Evolutionary conservation across 1,284 basidiomycete species (phyloP).

Genomic region (Inonotus obliquus): DNA sequence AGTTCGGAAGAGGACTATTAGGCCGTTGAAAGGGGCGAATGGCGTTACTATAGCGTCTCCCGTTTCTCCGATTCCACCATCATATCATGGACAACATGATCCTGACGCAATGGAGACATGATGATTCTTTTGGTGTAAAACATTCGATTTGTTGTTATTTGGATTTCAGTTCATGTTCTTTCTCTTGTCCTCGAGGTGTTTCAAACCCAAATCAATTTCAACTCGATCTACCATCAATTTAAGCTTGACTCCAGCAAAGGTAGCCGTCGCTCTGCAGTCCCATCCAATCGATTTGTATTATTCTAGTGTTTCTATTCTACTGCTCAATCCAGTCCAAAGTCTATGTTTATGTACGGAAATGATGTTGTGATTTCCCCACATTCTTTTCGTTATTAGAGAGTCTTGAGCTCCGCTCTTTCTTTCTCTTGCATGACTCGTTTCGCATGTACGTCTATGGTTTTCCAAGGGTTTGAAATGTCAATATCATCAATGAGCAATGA

Average conservation of each 20-base stretch:
- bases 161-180: neutral
- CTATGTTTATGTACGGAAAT: neutral
- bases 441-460: conserved; percentile 60
- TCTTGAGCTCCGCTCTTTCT: conserved; percentile 76
- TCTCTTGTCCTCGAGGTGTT: neutral
- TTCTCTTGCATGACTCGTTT: conserved; percentile 77
- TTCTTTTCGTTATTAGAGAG: conserved; percentile 39
- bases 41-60: conserved; percentile 23
- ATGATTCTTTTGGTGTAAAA: neutral
- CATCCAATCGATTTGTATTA: neutral
- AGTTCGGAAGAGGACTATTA: conserved; percentile 37
- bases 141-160: neutral
- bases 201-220: neutral
- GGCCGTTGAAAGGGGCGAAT: conserved; percentile 27
- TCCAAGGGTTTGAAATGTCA: conserved; percentile 2
- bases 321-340: neutral
- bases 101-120: conserved; percentile 45
- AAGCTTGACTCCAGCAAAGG: neutral
- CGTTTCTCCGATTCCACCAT: neutral
- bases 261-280: neutral
- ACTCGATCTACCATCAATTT: neutral
- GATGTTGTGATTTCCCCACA: neutral
- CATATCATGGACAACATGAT: conserved; percentile 27
- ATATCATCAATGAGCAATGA: conserved; percentile 1
- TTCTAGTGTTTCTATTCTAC: neutral